Evolutionary conservation across 805 yeast species (phyloP), one percentile per base, ranked within the genome.

Genomic region (Pichia heedii): DNA sequence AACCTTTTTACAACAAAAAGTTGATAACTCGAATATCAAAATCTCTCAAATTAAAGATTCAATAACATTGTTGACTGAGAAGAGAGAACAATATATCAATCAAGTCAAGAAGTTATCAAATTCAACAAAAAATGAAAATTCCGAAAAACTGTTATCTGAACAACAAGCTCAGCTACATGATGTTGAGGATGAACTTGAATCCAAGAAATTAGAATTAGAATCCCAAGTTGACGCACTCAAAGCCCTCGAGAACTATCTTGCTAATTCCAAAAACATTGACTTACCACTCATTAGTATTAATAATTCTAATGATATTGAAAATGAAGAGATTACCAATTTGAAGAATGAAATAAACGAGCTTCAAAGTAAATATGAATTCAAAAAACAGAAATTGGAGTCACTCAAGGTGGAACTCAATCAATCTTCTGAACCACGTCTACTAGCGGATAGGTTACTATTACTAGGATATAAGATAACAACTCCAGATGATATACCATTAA

Each of bases 391-490:
- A 32, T 11, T 46, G 24, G 37, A 42, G 7, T 11, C n/a, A 4
- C 41, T 54, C 40, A 54, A 50, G 18, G 54, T 54, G n/a, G 52
- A 52, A 5, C 22, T 58, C 20, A 50, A 60, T 10, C 57, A 57
- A 38, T n/a, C 42, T 4, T 24, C 24, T 24, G 35, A 36, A 27
- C 40, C 46, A 21, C 7, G 18, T 3, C 22, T 32, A 21, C 24
- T 46, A 29, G 47, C 39, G 19, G 36, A 34, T 5, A 37, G 19
- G 35, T 42, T 49, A 19, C 37, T 36, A 2, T 32, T 42, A 33
- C 33, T 46, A 26, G 52, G 52, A 10, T 49, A 46, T 30, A 18
- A 32, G 4, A 34, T 49, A n/a, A 37, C 3, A 3, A 22, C 39
- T 4, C 47, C 47, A 29, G 7, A 35, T 18, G 9, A 32, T n/a